Evolutionary conservation across 2,329 filamentous ascomycete species (phyloP).

Genomic region (Colletotrichum tabaci): DNA sequence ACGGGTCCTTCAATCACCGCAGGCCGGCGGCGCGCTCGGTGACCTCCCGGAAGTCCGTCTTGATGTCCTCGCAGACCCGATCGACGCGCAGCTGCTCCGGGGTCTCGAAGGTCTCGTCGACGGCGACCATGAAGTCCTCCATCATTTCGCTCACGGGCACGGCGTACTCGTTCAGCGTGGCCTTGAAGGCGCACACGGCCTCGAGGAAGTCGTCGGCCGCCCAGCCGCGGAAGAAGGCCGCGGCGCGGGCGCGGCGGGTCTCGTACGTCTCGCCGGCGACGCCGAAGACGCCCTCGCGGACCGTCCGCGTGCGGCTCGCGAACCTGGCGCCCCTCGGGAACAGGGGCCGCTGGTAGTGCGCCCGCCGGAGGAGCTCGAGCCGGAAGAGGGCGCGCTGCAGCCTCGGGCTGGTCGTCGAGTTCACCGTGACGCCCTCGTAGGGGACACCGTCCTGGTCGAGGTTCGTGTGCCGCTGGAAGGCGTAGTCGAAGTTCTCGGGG

Average conservation of each 20-base stretch:
- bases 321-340: conserved; percentile 13
- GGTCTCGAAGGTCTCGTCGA: not conserved
- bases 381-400: conserved; percentile 39
- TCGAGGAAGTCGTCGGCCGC: conserved; percentile 12
- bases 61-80: not conserved
- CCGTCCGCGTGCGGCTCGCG: conserved; percentile 1
- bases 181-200: conserved; percentile 31
- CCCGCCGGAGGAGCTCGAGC: conserved; percentile 26
- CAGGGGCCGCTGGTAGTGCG: conserved; percentile 22
- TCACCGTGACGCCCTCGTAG: conserved; percentile 3
- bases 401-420: not conserved
- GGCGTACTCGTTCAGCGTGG: conserved; percentile 29
- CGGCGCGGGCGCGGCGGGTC: conserved; percentile 14
- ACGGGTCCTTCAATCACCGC: conserved; percentile 16
- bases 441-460: not conserved
- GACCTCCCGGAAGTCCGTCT: not conserved
- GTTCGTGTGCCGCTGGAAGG: not conserved
- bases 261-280: conserved; percentile 10
- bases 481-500: conserved; percentile 10
- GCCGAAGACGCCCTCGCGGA: not conserved
- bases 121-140: not conserved
- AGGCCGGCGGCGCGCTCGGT: conserved; percentile 1
- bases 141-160: conserved; percentile 7
- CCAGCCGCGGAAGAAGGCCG: conserved; percentile 17
- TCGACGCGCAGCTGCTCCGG: not conserved